A percentile compares a stretch with the other conserved stretches of the same genome.
Conservation (phyloP, 148 eudicot species). For the Pouteria glomerata region DNA sequence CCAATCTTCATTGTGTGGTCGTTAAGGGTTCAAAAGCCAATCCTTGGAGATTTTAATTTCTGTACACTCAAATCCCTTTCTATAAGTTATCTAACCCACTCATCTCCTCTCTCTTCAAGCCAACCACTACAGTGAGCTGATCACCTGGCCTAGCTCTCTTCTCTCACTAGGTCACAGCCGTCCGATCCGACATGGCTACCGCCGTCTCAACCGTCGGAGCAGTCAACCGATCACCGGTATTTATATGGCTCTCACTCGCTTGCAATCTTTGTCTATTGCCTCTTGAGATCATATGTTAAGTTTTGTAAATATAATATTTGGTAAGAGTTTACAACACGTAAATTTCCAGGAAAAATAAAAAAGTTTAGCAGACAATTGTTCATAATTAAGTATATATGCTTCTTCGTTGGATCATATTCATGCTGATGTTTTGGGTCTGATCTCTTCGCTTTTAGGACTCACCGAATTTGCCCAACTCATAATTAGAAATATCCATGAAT, state of each 20-base stretch:
- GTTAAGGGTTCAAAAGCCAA: slow-evolving; percentile 32
- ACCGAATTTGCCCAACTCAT: too few species aligned
- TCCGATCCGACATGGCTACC: slow-evolving; percentile 46
- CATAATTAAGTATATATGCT: too few species aligned
- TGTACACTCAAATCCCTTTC: slow-evolving; percentile 24
- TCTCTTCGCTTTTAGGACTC: too few species aligned
- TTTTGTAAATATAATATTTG: too few species aligned
- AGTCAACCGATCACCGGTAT: slow-evolving; percentile 69
- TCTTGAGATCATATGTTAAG: too few species aligned
- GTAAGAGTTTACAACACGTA: too few species aligned
- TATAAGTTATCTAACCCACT: slow-evolving; percentile 1
- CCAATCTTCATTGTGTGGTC: slow-evolving; percentile 85
- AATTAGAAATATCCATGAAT: too few species aligned
- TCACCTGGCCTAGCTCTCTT: not conserved
- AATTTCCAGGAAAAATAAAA: too few species aligned
- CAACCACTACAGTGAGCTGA: not conserved
- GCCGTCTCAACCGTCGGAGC: slow-evolving; percentile 74
- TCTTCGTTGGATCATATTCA: too few species aligned
- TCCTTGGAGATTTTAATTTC: slow-evolving; percentile 32
- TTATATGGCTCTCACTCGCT: not conserved
- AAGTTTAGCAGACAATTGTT: too few species aligned
- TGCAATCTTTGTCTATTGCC: not conserved
- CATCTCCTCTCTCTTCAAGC: not conserved
- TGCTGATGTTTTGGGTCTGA: too few species aligned
- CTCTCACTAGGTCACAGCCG: slow-evolving; percentile 12